Conservation (phyloP, 1,284 basidiomycete genomes). For the Leucoagaricus sp. region DNA sequence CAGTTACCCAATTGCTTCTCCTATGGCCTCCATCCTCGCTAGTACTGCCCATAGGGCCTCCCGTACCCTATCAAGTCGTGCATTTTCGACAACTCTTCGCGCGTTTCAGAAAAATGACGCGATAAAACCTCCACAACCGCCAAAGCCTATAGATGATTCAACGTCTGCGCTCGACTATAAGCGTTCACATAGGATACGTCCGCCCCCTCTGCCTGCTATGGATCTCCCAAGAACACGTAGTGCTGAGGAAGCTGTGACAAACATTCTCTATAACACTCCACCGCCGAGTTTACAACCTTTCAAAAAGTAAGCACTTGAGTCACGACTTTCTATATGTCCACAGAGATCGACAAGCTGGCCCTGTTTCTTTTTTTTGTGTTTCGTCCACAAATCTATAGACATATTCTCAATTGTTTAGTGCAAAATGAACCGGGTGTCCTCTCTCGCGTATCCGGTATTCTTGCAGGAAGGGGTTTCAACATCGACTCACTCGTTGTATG, state of each 20-base stretch:
- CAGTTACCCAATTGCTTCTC: conserved; percentile 7
- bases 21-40: conserved; percentile 20
- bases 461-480: conserved; percentile 98
- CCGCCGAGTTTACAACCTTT: conserved; percentile 91
- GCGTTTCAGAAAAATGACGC: conserved; percentile 31
- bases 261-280: conserved; percentile 95
- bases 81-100: conserved; percentile 36
- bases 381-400: conserved; percentile 57
- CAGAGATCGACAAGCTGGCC: conserved; percentile 16
- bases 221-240: conserved; percentile 75
- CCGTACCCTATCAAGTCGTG: conserved; percentile 30
- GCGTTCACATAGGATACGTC: conserved; percentile 66
- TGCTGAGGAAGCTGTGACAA: conserved; percentile 94
- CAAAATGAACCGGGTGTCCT: conserved; percentile 99
- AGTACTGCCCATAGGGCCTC: conserved; percentile 18
- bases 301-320: conserved; percentile 72
- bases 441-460: conserved; percentile 95
- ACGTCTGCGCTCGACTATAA: conserved; percentile 97
- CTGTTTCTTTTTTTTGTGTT: conserved; percentile 13
- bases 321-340: background rate
- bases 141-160: conserved; percentile 81
- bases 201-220: conserved; percentile 76
- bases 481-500: conserved; percentile 99
- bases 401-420: conserved; percentile 97
- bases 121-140: conserved; percentile 64